Evolutionary conservation across 305 asterid species (phyloP).

Genomic region (Stenogyne calaminthoides): DNA sequence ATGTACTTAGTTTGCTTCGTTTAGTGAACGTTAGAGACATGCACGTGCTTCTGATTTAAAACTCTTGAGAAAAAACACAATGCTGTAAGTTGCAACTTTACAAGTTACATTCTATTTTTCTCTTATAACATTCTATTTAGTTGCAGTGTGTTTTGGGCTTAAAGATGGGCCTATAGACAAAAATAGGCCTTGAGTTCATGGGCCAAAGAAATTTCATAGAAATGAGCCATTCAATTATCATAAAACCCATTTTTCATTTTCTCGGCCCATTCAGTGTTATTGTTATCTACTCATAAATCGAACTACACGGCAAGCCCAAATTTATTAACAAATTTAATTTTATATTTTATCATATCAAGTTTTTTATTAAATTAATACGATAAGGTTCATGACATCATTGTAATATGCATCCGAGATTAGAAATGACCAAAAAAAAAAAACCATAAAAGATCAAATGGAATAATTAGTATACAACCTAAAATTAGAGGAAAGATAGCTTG

Average conservation of each 20-base stretch:
- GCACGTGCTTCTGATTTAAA: conserved; percentile 1
- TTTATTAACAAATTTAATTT: neutral
- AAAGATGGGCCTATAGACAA: neutral
- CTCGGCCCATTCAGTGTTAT: neutral
- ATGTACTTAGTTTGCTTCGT: neutral
- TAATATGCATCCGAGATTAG: neutral
- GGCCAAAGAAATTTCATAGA: neutral
- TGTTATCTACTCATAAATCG: neutral
- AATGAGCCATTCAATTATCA: neutral
- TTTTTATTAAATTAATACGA: no score
- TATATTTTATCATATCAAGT: no score
- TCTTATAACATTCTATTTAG: no score
- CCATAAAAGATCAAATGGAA: neutral
- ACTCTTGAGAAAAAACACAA: neutral
- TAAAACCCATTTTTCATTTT: neutral
- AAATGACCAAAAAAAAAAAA: neutral
- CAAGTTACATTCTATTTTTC: no score
- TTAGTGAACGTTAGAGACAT: neutral
- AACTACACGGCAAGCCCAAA: neutral
- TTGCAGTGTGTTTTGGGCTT: neutral
- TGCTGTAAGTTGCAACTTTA: neutral
- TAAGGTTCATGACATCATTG: neutral
- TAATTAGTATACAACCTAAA: neutral
- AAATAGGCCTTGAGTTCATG: neutral
- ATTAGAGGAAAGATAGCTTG: neutral